These are phyloP conservation scores for Lecanoromycetidae sp. DNA, from an alignment of 2,329 filamentous ascomycete species.

Conservation along the genomic window DNA sequence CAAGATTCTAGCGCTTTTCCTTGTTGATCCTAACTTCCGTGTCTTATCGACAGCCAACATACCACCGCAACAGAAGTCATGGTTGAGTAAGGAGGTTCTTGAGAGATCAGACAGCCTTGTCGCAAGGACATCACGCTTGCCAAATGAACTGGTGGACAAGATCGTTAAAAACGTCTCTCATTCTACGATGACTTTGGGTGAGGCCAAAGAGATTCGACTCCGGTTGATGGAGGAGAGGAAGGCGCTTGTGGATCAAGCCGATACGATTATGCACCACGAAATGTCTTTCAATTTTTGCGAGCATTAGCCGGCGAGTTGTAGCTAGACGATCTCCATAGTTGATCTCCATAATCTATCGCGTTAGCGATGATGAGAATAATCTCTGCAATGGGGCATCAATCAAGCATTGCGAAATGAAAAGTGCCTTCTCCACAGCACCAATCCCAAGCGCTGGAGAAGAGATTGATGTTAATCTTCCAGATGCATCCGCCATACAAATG, in stretches of 20 bases:
- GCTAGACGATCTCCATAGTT: no score
- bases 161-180: slow-evolving; percentile 18
- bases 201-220: slow-evolving; percentile 29
- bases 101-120: no score
- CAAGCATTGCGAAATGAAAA: no score
- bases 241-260: slow-evolving; percentile 2
- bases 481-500: no score
- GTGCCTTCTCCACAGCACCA: no score
- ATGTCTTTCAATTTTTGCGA: slow-evolving; percentile 9
- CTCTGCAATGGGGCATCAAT: no score
- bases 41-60: slow-evolving; percentile 43
- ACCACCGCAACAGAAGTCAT: slow-evolving; percentile 39
- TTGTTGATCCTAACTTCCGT: slow-evolving; percentile 44
- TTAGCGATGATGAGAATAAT: no score
- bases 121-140: slow-evolving; percentile 15
- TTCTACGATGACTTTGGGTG: slow-evolving; percentile 26
- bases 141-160: slow-evolving; percentile 22
- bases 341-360: no score
- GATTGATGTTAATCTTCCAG: no score
- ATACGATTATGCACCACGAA: neutral
- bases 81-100: slow-evolving; percentile 26
- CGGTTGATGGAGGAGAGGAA: slow-evolving; percentile 32
- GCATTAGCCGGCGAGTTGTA: no score
- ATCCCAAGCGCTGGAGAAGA: no score
- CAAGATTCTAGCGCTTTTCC: slow-evolving; percentile 45